Conservation (phyloP, 257 asterid species). For the Capsicum chinense region DNA sequence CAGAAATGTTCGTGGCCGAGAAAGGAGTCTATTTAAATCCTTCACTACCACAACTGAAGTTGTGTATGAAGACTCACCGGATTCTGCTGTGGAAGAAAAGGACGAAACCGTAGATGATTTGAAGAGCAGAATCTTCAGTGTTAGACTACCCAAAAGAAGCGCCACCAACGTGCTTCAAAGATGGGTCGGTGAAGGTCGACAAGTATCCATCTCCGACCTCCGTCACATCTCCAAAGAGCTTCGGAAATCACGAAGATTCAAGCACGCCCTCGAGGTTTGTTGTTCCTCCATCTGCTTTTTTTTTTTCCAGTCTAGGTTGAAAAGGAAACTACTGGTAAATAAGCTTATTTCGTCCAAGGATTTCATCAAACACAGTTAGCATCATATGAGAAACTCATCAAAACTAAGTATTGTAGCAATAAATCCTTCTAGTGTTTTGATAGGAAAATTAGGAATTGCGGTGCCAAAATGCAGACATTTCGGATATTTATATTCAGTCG, state of each 20-base stretch:
- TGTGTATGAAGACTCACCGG: slow-evolving; percentile 39
- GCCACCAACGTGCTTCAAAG: slow-evolving; percentile 69
- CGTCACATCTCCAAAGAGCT: slow-evolving; percentile 79
- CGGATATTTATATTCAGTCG: neutral
- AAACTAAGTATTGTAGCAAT: neutral
- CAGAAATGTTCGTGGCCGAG: slow-evolving; percentile 45
- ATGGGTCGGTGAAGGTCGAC: slow-evolving; percentile 76
- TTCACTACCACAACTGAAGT: slow-evolving; percentile 62
- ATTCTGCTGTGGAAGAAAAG: slow-evolving; percentile 39
- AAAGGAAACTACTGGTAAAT: neutral
- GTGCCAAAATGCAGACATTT: neutral
- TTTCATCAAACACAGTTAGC: neutral
- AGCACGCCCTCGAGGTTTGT: slow-evolving; percentile 93
- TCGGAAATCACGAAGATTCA: slow-evolving; percentile 67
- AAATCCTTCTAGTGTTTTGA: neutral
- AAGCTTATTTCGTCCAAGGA: neutral
- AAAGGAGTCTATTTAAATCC: slow-evolving; percentile 48
- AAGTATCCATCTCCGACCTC: slow-evolving; percentile 62
- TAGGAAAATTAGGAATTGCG: neutral
- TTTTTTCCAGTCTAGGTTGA: neutral
- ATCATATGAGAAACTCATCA: neutral
- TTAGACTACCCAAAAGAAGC: slow-evolving; percentile 88
- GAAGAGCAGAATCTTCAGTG: slow-evolving; percentile 77
- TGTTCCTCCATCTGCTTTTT: neutral
- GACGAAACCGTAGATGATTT: slow-evolving; percentile 58